phyloP scores from a whole-genome alignment of 2,329 filamentous ascomycete species.

The Hymenoscyphus fraxineus region DNA sequence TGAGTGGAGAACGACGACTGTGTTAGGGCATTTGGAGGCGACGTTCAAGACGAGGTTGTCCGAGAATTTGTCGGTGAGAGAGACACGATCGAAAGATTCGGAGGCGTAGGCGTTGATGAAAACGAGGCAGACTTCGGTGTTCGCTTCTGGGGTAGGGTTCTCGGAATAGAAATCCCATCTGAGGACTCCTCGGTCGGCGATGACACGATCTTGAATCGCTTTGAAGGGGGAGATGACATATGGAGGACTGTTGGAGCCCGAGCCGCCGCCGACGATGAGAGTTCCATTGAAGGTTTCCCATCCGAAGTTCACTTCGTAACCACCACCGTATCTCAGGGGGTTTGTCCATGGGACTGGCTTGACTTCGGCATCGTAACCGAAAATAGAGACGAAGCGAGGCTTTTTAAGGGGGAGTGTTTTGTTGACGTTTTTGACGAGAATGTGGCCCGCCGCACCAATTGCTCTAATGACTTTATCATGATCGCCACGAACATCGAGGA shows the following conservation, averaged over 20 bases:
- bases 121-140: slow-evolving; percentile 59
- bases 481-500: slow-evolving; percentile 65
- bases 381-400: slow-evolving; percentile 53
- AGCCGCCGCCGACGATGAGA: slow-evolving; percentile 1
- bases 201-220: slow-evolving; percentile 4
- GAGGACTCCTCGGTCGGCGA: slow-evolving; percentile 1
- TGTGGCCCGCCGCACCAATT: slow-evolving; percentile 52
- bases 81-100: slow-evolving; percentile 40
- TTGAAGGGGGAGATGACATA: slow-evolving; percentile 7
- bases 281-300: slow-evolving; percentile 35
- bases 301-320: slow-evolving; percentile 37
- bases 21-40: slow-evolving; percentile 50
- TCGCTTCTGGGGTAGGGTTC: slow-evolving; percentile 3
- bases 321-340: background rate
- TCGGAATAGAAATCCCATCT: slow-evolving; percentile 7
- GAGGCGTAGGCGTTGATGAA: slow-evolving; percentile 60
- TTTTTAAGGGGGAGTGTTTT: slow-evolving; percentile 60
- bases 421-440: slow-evolving; percentile 71
- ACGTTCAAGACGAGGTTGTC: slow-evolving; percentile 6
- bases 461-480: slow-evolving; percentile 52
- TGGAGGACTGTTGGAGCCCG: background rate
- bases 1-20: slow-evolving; percentile 60
- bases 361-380: slow-evolving; percentile 59
- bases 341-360: slow-evolving; percentile 6
- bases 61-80: slow-evolving; percentile 16